Evolutionary conservation across 805 yeast species (phyloP).

Genomic region (Starmerella apis): DNA sequence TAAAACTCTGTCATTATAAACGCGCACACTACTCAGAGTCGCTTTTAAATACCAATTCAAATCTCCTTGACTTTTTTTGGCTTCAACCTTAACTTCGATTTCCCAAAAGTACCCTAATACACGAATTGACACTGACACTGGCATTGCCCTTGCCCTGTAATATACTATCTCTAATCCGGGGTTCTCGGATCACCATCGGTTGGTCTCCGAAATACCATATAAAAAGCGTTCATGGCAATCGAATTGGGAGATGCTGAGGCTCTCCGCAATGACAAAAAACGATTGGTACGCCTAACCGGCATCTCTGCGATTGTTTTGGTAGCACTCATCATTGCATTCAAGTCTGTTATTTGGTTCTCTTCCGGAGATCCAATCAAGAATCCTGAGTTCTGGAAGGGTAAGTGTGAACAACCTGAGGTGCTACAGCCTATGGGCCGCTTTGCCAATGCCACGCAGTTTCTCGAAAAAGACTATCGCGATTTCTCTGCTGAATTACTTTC

Average conservation of each 20-base stretch:
- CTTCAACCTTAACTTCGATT: too few species aligned
- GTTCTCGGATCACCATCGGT: too few species aligned
- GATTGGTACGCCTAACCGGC: background rate
- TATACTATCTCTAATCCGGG: too few species aligned
- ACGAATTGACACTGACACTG: too few species aligned
- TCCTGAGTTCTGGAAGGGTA: background rate
- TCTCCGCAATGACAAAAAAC: background rate
- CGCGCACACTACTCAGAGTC: too few species aligned
- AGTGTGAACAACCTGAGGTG: background rate
- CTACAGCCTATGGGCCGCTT: conserved; percentile 1
- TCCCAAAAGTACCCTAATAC: too few species aligned
- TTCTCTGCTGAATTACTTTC: conserved; percentile 18
- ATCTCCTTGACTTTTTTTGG: too few species aligned
- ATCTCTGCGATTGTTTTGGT: background rate
- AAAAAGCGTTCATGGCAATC: background rate
- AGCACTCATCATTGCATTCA: background rate
- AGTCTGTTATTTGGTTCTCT: background rate
- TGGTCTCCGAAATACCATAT: too few species aligned
- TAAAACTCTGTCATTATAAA: too few species aligned
- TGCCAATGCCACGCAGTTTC: conserved; percentile 11
- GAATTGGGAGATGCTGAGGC: conserved; percentile 1
- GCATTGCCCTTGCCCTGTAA: background rate
- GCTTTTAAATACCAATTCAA: too few species aligned
- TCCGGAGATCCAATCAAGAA: background rate
- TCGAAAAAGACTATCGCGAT: conserved; percentile 12